Evolutionary conservation across 192 early-diverging fungal genomes (phyloP).

Genomic region (Backusella macrospora): DNA sequence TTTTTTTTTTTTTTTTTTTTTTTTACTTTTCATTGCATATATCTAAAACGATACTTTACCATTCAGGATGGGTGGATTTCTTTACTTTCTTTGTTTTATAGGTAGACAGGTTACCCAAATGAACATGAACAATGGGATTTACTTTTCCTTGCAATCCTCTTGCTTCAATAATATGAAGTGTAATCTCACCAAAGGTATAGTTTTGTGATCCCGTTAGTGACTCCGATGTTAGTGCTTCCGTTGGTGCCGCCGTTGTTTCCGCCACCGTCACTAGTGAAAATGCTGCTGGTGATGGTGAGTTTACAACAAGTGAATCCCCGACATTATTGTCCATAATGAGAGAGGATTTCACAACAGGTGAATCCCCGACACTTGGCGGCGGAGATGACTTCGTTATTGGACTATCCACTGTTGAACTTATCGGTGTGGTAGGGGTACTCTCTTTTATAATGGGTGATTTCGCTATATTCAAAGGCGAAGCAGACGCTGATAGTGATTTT

Average conservation of each 20-base stretch:
- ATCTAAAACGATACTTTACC: slow-evolving; percentile 30
- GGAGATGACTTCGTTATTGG: neutral
- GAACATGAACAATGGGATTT: slow-evolving; percentile 30
- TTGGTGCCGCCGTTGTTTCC: neutral
- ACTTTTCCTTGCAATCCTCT: slow-evolving; percentile 52
- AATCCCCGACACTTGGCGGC: neutral
- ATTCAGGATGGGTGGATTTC: slow-evolving; percentile 32
- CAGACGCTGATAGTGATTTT: too few relatives aligned
- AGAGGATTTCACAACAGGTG: too few relatives aligned
- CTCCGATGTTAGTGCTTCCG: neutral
- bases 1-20: neutral
- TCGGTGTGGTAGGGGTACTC: neutral
- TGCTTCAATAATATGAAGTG: slow-evolving; percentile 51
- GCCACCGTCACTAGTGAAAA: neutral
- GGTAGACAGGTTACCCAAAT: neutral
- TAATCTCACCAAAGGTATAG: slow-evolving; percentile 3
- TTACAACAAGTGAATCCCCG: too few relatives aligned
- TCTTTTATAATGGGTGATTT: neutral
- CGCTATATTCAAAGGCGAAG: neutral
- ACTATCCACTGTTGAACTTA: neutral
- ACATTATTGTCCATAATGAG: too few relatives aligned
- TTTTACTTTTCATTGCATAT: neutral
- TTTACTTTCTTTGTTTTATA: slow-evolving; percentile 38
- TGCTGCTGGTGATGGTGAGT: neutral
- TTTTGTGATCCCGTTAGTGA: too few relatives aligned